These are phyloP conservation scores for Penicillium herquei DNA, from an alignment of 495 filamentous ascomycete species.

Conservation along the genomic window DNA sequence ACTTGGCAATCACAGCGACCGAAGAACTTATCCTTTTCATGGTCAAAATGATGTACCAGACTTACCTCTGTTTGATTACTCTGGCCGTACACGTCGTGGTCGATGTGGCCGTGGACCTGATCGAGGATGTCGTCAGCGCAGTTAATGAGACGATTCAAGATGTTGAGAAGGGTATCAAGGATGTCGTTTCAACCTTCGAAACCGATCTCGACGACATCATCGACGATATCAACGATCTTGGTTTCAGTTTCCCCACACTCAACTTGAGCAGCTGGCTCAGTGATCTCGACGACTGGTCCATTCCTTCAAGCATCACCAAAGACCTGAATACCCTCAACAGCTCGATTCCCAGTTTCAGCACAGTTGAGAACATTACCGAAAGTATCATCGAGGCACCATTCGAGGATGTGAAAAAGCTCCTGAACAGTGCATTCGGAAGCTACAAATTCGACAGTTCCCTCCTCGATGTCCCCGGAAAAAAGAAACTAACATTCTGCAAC, in stretches of 20 bases:
- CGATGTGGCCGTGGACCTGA: conserved; percentile 62
- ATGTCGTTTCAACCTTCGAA: conserved; percentile 39
- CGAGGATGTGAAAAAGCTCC: conserved; percentile 64
- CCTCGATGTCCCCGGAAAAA: conserved; percentile 78
- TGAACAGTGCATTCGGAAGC: conserved; percentile 62
- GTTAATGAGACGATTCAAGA: conserved; percentile 70
- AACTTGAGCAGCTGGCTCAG: conserved; percentile 59
- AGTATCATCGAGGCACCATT: conserved; percentile 74
- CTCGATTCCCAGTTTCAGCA: conserved; percentile 76
- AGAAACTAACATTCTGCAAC: conserved; percentile 82
- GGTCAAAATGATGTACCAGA: conserved; percentile 83
- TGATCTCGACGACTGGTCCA: conserved; percentile 64
- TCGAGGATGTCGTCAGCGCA: conserved; percentile 66
- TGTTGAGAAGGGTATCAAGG: conserved; percentile 50
- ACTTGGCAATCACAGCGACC: conserved; percentile 73
- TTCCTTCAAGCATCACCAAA: conserved; percentile 62
- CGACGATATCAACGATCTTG: conserved; percentile 39
- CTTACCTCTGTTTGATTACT: conserved; percentile 82
- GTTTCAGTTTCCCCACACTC: conserved; percentile 48
- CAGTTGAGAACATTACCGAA: conserved; percentile 76
- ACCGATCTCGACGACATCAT: conserved; percentile 59
- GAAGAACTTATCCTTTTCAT: conserved; percentile 87
- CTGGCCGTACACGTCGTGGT: conserved; percentile 76
- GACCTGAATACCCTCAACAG: conserved; percentile 67
- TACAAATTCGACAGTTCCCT: conserved; percentile 75